Conservation (phyloP, 2,329 filamentous ascomycete genomes). For the Monosporascus sp. region DNA sequence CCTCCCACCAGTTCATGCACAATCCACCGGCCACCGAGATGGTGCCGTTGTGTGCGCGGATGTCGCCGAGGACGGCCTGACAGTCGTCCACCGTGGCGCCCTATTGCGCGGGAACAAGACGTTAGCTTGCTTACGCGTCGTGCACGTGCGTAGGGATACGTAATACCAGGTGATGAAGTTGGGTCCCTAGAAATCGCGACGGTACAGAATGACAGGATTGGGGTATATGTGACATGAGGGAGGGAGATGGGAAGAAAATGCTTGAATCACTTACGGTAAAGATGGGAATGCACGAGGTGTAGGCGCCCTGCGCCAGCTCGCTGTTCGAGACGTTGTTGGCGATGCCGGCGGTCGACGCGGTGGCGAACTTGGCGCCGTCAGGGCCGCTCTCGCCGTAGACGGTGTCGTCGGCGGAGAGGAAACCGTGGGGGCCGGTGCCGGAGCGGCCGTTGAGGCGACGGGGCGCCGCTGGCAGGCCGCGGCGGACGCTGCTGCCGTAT, state of each 20-base stretch:
- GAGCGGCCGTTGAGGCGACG: neutral
- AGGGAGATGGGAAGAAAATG: neutral
- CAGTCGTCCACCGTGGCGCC: slow-evolving; percentile 9
- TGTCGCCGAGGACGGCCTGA: slow-evolving; percentile 8
- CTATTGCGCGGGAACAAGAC: slow-evolving; percentile 3
- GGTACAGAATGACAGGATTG: too few species aligned
- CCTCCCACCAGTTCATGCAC: slow-evolving; percentile 15
- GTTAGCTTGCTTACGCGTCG: neutral
- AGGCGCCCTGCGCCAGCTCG: neutral
- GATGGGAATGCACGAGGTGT: neutral
- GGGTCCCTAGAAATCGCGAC: too few species aligned
- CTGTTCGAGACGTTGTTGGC: neutral
- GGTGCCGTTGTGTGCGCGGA: slow-evolving; percentile 6
- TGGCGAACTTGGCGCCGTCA: neutral
- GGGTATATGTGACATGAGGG: neutral
- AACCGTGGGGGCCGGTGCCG: slow-evolving; percentile 5
- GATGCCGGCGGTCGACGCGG: neutral
- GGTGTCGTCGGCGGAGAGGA: slow-evolving; percentile 4
- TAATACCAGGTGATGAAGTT: too few species aligned
- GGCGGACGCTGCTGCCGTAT: neutral
- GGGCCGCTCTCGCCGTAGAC: neutral
- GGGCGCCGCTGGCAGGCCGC: neutral
- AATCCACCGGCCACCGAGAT: slow-evolving; percentile 6
- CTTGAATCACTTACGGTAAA: neutral
- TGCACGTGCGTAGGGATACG: too few species aligned